These are phyloP conservation scores for Ophiocordyceps sinensis DNA, from an alignment of 2,329 filamentous ascomycete species.

Conservation along the genomic window DNA sequence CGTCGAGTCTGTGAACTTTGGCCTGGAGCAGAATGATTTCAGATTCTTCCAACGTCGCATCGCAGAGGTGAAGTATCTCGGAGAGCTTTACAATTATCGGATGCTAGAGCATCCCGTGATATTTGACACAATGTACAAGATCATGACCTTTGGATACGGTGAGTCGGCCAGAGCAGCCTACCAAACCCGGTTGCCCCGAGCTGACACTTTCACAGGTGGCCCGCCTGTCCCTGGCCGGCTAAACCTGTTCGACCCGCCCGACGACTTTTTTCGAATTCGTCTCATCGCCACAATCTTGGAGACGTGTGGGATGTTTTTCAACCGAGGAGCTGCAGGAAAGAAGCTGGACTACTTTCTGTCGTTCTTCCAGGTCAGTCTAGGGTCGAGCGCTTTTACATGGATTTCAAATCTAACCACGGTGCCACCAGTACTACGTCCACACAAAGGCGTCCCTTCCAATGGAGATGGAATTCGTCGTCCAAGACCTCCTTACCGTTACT, in stretches of 20 bases:
- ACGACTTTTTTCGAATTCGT: constrained; percentile 93
- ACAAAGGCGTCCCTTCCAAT: constrained; percentile 83
- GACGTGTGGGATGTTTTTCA: constrained; percentile 92
- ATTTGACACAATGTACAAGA: constrained; percentile 89
- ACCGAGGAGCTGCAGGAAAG: constrained; percentile 83
- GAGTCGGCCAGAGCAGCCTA: constrained; percentile 11
- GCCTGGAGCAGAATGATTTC: constrained; percentile 92
- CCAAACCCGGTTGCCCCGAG: not conserved
- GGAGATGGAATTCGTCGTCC: constrained; percentile 93
- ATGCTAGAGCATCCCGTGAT: constrained; percentile 92
- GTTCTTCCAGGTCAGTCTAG: constrained; percentile 59
- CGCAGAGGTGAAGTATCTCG: constrained; percentile 90
- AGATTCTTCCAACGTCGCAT: constrained; percentile 91
- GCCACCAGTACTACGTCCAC: constrained; percentile 70
- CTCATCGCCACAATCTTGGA: constrained; percentile 81
- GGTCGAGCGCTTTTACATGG: not conserved
- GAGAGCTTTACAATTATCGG: constrained; percentile 93
- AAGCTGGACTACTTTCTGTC: constrained; percentile 96
- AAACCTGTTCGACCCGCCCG: constrained; percentile 70
- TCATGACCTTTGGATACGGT: constrained; percentile 84
- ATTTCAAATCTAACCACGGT: not conserved
- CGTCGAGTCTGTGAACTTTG: constrained; percentile 74
- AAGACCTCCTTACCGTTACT: constrained; percentile 75
- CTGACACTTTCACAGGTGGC: constrained; percentile 37
- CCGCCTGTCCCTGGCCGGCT: constrained; percentile 65